Evolutionary conservation across 345 rosid genomes (phyloP).

Genomic region (Brassica cretica): DNA sequence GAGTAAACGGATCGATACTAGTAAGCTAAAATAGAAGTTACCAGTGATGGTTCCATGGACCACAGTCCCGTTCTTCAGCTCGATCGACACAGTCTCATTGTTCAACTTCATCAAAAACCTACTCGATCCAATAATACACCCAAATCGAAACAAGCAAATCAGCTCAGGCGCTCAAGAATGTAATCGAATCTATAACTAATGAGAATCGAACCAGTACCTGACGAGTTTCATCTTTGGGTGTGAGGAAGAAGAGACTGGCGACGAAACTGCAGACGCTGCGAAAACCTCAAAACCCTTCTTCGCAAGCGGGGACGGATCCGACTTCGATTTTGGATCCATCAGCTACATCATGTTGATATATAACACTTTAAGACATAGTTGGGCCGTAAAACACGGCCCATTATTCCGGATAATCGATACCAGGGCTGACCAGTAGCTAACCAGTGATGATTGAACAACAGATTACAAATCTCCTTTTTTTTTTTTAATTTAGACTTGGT

Average conservation of each 20-base stretch:
- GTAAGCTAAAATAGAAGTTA: constrained; percentile 19
- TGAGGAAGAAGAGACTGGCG: constrained; percentile 14
- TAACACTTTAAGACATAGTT: not conserved
- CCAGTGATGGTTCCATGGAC: constrained; percentile 98
- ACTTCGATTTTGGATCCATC: constrained; percentile 2
- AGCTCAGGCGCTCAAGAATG: not conserved
- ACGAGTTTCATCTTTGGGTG: constrained; percentile 52
- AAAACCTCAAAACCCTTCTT: constrained; percentile 35
- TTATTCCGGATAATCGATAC: not conserved
- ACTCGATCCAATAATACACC: constrained; percentile 10
- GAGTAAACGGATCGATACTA: not conserved
- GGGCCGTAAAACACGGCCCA: constrained; percentile 31
- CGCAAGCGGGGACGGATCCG: constrained; percentile 20
- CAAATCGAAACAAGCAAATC: constrained; percentile 18
- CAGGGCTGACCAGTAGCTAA: not conserved
- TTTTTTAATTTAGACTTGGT: constrained; percentile 9
- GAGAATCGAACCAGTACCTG: constrained; percentile 38
- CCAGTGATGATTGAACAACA: not conserved
- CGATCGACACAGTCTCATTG: constrained; percentile 95
- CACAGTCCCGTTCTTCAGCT: constrained; percentile 91
- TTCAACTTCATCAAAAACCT: constrained; percentile 98
- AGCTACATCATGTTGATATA: not conserved
- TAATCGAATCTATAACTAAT: not conserved
- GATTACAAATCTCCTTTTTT: not conserved
- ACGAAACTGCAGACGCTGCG: constrained; percentile 5